phyloP scores from a whole-genome alignment of 202 grass and related monocot species.

The Zoysia matrella region DNA sequence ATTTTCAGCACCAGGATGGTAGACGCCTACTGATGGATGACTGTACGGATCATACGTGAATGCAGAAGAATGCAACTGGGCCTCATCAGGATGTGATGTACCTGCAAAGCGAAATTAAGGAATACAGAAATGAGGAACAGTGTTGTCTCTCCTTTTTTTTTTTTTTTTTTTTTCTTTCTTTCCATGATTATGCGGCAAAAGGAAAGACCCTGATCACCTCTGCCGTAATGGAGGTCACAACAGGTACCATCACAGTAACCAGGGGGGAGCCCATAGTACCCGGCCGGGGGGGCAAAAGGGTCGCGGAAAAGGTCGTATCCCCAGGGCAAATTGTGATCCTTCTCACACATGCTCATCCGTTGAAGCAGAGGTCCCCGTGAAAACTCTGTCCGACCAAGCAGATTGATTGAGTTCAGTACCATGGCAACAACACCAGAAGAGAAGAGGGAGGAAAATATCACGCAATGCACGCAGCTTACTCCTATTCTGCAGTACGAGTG shows the following conservation, averaged over 20 bases:
- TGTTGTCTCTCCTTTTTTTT: no score
- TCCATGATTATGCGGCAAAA: slow-evolving; percentile 32
- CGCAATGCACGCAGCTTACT: neutral
- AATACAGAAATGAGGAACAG: slow-evolving; percentile 44
- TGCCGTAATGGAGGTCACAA: slow-evolving; percentile 62
- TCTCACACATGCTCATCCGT: slow-evolving; percentile 75
- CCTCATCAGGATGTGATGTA: slow-evolving; percentile 70
- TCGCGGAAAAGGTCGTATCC: slow-evolving; percentile 70
- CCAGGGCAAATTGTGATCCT: slow-evolving; percentile 76
- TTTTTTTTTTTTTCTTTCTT: no score
- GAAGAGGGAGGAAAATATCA: no score
- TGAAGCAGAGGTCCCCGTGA: no score
- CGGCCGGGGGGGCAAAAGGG: slow-evolving; percentile 53
- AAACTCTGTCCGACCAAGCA: slow-evolving; percentile 38
- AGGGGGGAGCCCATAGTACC: slow-evolving; percentile 58
- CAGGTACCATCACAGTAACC: slow-evolving; percentile 59
- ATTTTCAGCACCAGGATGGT: no score
- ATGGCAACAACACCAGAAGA: neutral
- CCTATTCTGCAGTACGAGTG: neutral
- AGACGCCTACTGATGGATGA: slow-evolving; percentile 76
- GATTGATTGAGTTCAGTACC: slow-evolving; percentile 35
- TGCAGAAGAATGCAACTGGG: slow-evolving; percentile 65
- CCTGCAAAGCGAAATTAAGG: slow-evolving; percentile 68
- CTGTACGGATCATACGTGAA: slow-evolving; percentile 63
- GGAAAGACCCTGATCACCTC: slow-evolving; percentile 54